Percentiles rank a stretch among this genome's conserved stretches.
Evolutionary conservation across 2,329 filamentous ascomycete species (phyloP).

Genomic region (Microcyclospora tardicrescens): DNA sequence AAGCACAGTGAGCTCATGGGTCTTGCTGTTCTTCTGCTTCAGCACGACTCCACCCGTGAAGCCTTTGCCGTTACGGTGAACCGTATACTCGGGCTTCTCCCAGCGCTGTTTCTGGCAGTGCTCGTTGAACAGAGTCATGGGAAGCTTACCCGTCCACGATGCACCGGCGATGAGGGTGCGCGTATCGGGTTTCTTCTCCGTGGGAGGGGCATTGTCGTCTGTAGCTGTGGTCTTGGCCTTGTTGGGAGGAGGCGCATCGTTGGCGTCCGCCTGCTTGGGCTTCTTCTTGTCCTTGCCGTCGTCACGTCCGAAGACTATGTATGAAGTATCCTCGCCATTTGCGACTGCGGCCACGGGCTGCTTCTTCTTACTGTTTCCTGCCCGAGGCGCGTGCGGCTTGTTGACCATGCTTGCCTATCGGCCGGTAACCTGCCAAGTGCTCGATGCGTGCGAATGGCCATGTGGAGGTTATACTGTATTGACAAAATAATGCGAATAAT

Average conservation of each 20-base stretch:
- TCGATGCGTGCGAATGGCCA: no score
- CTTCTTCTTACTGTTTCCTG: constrained; percentile 27
- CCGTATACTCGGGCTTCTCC: constrained; percentile 85
- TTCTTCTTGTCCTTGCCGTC: constrained; percentile 32
- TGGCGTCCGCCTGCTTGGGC: constrained; percentile 20
- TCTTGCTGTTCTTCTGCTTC: constrained; percentile 63
- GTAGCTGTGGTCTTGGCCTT: constrained; percentile 19
- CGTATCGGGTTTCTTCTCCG: constrained; percentile 47
- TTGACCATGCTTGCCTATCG: constrained; percentile 29
- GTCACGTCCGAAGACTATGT: constrained; percentile 36
- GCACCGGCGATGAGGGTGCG: constrained; percentile 79
- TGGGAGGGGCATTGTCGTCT: constrained; percentile 13
- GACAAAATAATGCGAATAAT: no score
- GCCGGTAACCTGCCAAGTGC: no score
- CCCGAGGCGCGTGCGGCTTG: constrained; percentile 35
- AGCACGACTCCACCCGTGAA: constrained; percentile 66
- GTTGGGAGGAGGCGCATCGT: constrained; percentile 7
- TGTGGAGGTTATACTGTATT: no score
- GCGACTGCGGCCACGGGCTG: constrained; percentile 22
- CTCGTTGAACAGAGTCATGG: constrained; percentile 84
- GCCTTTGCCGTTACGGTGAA: constrained; percentile 29
- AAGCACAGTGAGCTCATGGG: constrained; percentile 58
- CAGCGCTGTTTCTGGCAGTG: constrained; percentile 93
- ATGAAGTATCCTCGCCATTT: constrained; percentile 36
- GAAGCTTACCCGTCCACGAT: constrained; percentile 95